These are phyloP conservation scores for Orbilia oligospora DNA, from an alignment of 2,329 filamentous ascomycete species.

Conservation along the genomic window DNA sequence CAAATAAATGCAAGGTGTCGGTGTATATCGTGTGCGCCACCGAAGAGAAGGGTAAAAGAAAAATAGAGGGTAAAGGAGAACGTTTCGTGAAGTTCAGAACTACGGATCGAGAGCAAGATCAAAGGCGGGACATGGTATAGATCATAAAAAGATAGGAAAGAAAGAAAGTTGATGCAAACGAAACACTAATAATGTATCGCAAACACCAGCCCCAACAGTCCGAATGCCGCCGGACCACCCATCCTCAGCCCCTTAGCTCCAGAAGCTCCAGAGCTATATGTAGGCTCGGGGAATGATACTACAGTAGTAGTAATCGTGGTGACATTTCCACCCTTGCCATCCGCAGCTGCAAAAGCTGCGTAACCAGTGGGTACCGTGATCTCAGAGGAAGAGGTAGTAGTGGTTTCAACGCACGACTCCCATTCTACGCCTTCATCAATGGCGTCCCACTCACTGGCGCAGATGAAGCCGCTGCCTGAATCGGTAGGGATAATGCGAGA, in stretches of 20 bases:
- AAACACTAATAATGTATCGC: slow-evolving; percentile 8
- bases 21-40: background rate
- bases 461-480: background rate
- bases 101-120: background rate
- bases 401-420: slow-evolving; percentile 7
- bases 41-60: background rate
- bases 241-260: slow-evolving; percentile 18
- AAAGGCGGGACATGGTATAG: no score
- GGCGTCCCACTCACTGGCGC: slow-evolving; percentile 6
- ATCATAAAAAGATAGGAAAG: background rate
- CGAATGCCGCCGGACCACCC: slow-evolving; percentile 20
- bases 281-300: slow-evolving; percentile 7
- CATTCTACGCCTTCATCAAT: background rate
- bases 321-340: no score
- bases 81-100: background rate
- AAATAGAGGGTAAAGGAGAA: background rate
- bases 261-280: slow-evolving; percentile 9
- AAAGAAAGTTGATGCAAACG: background rate
- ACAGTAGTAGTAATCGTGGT: slow-evolving; percentile 2
- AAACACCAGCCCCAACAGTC: slow-evolving; percentile 6
- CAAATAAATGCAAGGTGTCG: background rate
- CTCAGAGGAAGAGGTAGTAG: background rate
- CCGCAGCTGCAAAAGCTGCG: background rate
- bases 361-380: background rate
- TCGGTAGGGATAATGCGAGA: slow-evolving; percentile 11